Evolutionary conservation across 2,329 filamentous ascomycete genomes (phyloP), one percentile per base, ranked within the genome.

Genomic region (Fusarium subglutinans): DNA sequence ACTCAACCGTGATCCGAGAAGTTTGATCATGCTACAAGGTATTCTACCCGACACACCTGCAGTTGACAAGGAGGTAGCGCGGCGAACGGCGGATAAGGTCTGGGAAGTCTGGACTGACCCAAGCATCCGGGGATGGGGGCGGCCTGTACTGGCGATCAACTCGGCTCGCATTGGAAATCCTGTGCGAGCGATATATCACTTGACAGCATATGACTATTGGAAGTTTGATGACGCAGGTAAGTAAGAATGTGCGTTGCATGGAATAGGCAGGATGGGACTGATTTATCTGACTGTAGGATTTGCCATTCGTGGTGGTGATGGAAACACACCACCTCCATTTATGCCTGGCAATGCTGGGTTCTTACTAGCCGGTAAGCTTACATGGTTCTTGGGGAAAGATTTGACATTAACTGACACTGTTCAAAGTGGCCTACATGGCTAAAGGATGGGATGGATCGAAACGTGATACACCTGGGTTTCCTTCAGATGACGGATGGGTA

Each of bases 81-180:
- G 70, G 1, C 78, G 71, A 58, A 87, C 85, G 1, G 82, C 84
- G 0, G 78, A 83, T 14, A 83, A 82, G 68, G 80, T 87, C 2
- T 77, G 74, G 51, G 78, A 82, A 24, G 75, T 81, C 1, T 87
- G 85, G 85, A 79, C 83, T 13, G 82, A 86, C 37, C 77, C 78
- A 24, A 80, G 82, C 40, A 83, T 83, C 8, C 84, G 81, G 12
- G 85, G 86, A 1, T 87, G 86, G 86, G 85, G 86, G 22, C 82
- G 86, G 11, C 83, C 84, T 1, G 81, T 86, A 63, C 63, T 87
- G 26, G 85, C 86, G 1, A 87, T 87, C 72, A 87, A 84, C 56
- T 81, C 83, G 10, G 80, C 83, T 1, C 78, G 82, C 17, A 77
- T 87, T 22, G 84, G 84, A 0, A 81, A 85, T n/a, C 78, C 79